Percentiles rank a stretch among this genome's conserved stretches.
These are phyloP conservation scores for Cytospora leucostoma DNA, from an alignment of 2,329 filamentous ascomycete genomes.

Conservation along the genomic window DNA sequence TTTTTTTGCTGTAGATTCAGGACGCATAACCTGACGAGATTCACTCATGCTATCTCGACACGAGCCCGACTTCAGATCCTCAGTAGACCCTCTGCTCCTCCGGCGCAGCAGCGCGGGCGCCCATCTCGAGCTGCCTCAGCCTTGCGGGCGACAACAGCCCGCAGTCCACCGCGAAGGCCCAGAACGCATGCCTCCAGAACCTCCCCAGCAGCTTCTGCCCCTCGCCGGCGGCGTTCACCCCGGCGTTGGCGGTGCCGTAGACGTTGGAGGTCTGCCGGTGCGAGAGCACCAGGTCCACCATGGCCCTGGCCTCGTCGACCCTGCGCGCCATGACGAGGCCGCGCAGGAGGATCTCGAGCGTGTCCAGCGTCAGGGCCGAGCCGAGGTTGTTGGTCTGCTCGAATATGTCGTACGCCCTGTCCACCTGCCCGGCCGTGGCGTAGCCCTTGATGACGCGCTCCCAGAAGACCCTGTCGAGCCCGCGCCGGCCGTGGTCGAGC, in stretches of 20 bases:
- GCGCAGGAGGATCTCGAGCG: conserved; percentile 46
- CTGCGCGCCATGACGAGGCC: conserved; percentile 32
- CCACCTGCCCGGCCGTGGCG: conserved; percentile 53
- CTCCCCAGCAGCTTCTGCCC: conserved; percentile 28
- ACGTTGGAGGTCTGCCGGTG: conserved; percentile 30
- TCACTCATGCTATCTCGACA: background rate
- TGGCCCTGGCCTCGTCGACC: conserved; percentile 30
- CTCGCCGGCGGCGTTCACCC: conserved; percentile 23
- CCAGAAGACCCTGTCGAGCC: conserved; percentile 65
- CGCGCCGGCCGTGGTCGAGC: conserved; percentile 36
- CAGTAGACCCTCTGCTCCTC: background rate
- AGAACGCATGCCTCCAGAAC: conserved; percentile 53
- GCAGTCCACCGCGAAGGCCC: conserved; percentile 47
- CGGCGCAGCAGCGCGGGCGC: background rate
- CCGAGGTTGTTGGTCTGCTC: conserved; percentile 45
- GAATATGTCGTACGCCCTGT: conserved; percentile 52
- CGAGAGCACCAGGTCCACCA: conserved; percentile 34
- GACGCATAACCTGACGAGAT: background rate
- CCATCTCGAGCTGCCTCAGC: conserved; percentile 14
- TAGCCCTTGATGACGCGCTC: conserved; percentile 71
- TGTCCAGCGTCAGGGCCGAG: conserved; percentile 45
- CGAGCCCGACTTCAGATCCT: background rate
- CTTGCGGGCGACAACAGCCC: conserved; percentile 37
- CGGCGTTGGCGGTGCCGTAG: conserved; percentile 31
- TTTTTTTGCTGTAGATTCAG: background rate